Base-by-base conservation (phyloP, 768 basidiomycete genomes). In the Boletus speciosus region DNA sequence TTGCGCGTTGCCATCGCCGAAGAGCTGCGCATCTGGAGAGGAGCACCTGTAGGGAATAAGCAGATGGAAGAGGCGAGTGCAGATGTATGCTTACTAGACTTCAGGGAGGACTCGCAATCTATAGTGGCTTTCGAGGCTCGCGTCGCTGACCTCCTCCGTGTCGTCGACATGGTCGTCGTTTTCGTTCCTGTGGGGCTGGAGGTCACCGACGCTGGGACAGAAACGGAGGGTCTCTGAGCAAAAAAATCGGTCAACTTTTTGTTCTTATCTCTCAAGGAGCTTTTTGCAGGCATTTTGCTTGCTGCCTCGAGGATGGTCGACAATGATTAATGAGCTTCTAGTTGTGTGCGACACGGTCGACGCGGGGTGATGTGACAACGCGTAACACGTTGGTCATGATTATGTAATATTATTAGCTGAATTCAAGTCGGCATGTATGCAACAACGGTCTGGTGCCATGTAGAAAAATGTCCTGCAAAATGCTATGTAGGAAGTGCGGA, bases 211-310 rank as follows among this genome's bases (percentile, higher is more conserved):
- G 57, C 67, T 15, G 55, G 61, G 50, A 56, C 45, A 29, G 55
- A 47, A 6, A 61, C 53, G 35, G 67, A 62, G 1, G 63, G 55
- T 59, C 58, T 73, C 39, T 71, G 74, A 36, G 66, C 29, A 52
- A 82, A 82, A 60, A 78, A 83, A 37, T 79, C 74, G 7, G 78
- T 79, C 25, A 83, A 49, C 27, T 56, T 73, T 37, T 54, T 63
- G 56, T 63, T 64, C 25, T 55, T 56, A 47, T 57, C 45, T 54
- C 56, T 58, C 46, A 23, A 19, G 0, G 54, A 29, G 7, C 55
- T 48, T 66, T 58, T 54, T 38, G 55, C 10, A 38, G 56, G 54
- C 67, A 74, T 65, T 46, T 48, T 52, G 21, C 40, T 42, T 15
- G 47, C 27, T 25, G 27, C 43, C 48, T 43, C 15, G 34, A 48